phyloP scores from a whole-genome alignment of 352 stramenopile species.

The Globisporangium viniferum region DNA sequence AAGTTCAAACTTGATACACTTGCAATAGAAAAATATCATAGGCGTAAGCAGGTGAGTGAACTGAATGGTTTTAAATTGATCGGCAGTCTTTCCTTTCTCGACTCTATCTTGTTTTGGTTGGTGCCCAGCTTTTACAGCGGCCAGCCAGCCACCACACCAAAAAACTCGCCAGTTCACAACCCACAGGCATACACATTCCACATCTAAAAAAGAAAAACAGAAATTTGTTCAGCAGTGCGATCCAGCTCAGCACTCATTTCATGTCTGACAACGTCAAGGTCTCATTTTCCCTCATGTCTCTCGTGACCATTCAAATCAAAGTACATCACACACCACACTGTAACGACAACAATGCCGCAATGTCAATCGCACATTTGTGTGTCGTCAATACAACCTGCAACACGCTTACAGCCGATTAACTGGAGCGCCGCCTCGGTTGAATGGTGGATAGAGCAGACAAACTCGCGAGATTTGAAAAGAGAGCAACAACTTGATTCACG shows the following conservation, averaged over 20 bases:
- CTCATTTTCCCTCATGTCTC: not conserved
- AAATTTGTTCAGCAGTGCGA: not conserved
- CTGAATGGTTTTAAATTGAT: slow-evolving; percentile 9
- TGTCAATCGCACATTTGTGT: not conserved
- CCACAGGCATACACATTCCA: slow-evolving; percentile 1
- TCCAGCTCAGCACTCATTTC: not conserved
- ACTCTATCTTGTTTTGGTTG: too few relatives aligned
- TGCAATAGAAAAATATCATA: too few relatives aligned
- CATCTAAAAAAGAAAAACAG: slow-evolving; percentile 1
- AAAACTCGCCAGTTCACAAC: not conserved
- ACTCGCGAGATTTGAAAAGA: not conserved
- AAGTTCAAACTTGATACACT: not conserved
- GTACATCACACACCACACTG: too few relatives aligned
- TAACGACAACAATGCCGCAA: not conserved
- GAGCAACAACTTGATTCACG: not conserved
- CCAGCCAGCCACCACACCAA: not conserved
- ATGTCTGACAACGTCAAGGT: not conserved
- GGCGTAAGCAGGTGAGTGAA: not conserved
- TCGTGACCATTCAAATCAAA: not conserved
- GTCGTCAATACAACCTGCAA: not conserved
- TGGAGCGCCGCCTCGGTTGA: not conserved
- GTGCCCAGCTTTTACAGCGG: not conserved
- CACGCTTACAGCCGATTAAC: not conserved
- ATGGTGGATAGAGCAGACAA: not conserved
- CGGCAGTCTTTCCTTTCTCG: not conserved